phyloP scores from a whole-genome alignment of 1,139 yeast species.

The Yamadazyma epiphylla region DNA sequence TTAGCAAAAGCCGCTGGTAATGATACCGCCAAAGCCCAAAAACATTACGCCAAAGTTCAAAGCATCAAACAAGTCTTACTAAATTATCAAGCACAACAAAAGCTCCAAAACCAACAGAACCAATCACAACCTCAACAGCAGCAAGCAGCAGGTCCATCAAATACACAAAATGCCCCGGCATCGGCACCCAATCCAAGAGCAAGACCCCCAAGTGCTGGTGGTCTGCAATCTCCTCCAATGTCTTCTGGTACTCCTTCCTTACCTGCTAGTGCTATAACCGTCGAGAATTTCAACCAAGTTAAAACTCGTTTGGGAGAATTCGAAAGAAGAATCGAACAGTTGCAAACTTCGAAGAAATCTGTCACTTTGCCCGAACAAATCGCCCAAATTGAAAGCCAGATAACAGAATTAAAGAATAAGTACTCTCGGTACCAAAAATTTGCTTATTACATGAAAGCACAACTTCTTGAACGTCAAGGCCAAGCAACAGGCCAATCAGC shows the following conservation, averaged over 20 bases:
- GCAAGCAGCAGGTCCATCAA: conserved; percentile 2
- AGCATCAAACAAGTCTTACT: conserved; percentile 51
- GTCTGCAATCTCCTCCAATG: no score
- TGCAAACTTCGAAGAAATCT: conserved; percentile 22
- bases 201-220: conserved; percentile 4
- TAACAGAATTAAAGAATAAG: conserved; percentile 31
- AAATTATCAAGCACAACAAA: conserved; percentile 40
- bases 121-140: conserved; percentile 8
- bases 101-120: conserved; percentile 9
- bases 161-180: conserved; percentile 1
- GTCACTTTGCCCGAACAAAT: conserved; percentile 28
- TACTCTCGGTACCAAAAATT: conserved; percentile 36
- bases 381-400: conserved; percentile 31
- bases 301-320: conserved; percentile 37
- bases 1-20: conserved; percentile 52
- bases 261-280: conserved; percentile 32
- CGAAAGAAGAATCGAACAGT: conserved; percentile 33
- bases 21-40: conserved; percentile 67
- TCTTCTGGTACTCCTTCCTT: conserved; percentile 13
- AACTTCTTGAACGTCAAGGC: conserved; percentile 25
- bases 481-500: conserved; percentile 4
- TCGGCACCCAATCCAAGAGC: conserved; percentile 2
- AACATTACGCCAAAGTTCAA: conserved; percentile 65
- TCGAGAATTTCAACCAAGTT: conserved; percentile 41
- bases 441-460: conserved; percentile 37